These are phyloP conservation scores for Tetrapyrgos nigripes DNA, from an alignment of 1,284 basidiomycete genomes.

Conservation along the genomic window DNA sequence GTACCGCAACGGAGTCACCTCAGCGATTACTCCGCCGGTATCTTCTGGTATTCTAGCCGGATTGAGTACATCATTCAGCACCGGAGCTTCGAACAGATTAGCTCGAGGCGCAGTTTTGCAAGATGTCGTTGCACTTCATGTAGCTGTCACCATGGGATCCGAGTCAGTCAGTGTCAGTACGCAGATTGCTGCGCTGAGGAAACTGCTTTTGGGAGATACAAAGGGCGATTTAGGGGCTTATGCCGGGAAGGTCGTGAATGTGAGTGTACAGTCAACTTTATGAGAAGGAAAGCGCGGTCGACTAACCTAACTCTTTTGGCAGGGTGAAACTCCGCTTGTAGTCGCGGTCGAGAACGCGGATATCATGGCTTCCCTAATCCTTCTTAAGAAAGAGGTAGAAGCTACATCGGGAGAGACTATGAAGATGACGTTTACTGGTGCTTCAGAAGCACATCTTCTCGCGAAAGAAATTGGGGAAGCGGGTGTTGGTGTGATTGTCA, in stretches of 20 bases:
- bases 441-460: conserved; percentile 61
- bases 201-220: conserved; percentile 43
- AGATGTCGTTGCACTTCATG: conserved; percentile 64
- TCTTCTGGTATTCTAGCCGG: conserved; percentile 66
- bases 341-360: conserved; percentile 60
- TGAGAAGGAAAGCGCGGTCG: too few relatives aligned
- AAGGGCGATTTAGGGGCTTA: neutral
- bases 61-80: conserved; percentile 69
- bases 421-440: conserved; percentile 53
- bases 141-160: conserved; percentile 47
- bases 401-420: conserved; percentile 30
- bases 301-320: neutral
- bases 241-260: conserved; percentile 1
- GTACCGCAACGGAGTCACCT: conserved; percentile 65
- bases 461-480: conserved; percentile 60
- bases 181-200: conserved; percentile 55
- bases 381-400: conserved; percentile 61
- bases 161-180: conserved; percentile 52
- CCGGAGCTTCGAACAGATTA: conserved; percentile 66
- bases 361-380: conserved; percentile 61
- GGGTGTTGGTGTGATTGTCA: conserved; percentile 61
- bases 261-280: too few relatives aligned
- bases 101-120: conserved; percentile 72
- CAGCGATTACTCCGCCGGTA: conserved; percentile 66
- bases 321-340: conserved; percentile 37